A percentile compares a stretch with the other conserved stretches of the same genome.
Evolutionary conservation across 768 basidiomycete species (phyloP).

Genomic region (Auriscalpium orientale): DNA sequence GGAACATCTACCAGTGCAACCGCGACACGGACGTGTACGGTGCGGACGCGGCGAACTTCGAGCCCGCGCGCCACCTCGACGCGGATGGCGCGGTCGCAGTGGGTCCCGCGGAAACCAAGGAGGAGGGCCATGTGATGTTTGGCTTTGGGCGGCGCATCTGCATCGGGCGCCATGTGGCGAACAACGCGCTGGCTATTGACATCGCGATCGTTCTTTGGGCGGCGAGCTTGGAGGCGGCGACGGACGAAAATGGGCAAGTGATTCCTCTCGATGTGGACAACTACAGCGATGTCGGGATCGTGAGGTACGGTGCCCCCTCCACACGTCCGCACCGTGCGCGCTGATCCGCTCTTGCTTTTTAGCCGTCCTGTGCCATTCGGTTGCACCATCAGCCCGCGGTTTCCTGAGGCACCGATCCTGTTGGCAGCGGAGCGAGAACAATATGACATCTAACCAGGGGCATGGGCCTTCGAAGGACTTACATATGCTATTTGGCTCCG

Average conservation of each 20-base stretch:
- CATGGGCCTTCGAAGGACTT: too few relatives aligned
- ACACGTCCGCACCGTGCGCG: background rate
- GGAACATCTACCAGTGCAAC: conserved; percentile 21
- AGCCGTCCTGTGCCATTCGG: conserved; percentile 6
- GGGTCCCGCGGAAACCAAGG: conserved; percentile 17
- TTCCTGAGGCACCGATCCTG: background rate
- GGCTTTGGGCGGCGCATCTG: conserved; percentile 20
- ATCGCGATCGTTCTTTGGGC: conserved; percentile 24
- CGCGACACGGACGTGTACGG: conserved; percentile 19
- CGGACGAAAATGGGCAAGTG: background rate
- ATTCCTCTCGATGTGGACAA: conserved; percentile 1
- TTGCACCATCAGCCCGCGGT: background rate
- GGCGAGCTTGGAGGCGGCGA: conserved; percentile 7
- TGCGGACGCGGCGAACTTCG: conserved; percentile 16
- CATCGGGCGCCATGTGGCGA: conserved; percentile 8
- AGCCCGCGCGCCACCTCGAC: conserved; percentile 18
- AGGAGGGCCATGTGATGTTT: conserved; percentile 20
- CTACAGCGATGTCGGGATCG: background rate
- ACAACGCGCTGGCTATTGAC: conserved; percentile 24
- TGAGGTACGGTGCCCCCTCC: background rate
- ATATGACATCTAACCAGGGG: background rate
- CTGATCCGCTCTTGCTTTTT: background rate
- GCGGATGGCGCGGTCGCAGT: conserved; percentile 12
- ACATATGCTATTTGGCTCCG: too few relatives aligned
- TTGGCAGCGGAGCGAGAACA: background rate